Conservation (phyloP, 371 early-diverging fungal species). For the Syncephalastrum racemosum region DNA sequence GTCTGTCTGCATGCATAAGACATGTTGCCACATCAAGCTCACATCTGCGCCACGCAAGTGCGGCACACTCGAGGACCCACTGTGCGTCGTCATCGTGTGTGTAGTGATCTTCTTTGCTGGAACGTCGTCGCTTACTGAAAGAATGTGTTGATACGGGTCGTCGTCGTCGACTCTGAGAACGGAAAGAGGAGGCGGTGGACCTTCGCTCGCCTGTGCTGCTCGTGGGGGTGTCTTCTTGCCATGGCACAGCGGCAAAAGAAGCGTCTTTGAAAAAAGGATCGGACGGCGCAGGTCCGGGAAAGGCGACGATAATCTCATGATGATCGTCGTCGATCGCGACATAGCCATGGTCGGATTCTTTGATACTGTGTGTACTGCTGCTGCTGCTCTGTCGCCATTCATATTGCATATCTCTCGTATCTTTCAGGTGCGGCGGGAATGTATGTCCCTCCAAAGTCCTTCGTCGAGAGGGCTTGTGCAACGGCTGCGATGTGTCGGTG, state of each 20-base stretch:
- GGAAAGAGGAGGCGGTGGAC: no score
- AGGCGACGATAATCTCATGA: slow-evolving; percentile 35
- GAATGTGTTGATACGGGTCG: slow-evolving; percentile 3
- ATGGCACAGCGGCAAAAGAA: slow-evolving; percentile 30
- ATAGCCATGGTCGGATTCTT: slow-evolving; percentile 16
- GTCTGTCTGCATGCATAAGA: slow-evolving; percentile 34
- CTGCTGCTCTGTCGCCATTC: no score
- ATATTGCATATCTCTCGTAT: no score
- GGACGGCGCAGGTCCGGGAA: slow-evolving; percentile 32
- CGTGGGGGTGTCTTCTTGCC: slow-evolving; percentile 22
- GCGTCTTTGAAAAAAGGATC: slow-evolving; percentile 24
- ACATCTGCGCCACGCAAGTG: slow-evolving; percentile 37
- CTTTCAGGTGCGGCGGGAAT: no score
- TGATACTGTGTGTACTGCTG: no score
- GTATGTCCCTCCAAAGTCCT: no score
- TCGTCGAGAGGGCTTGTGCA: no score
- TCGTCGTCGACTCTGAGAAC: not conserved
- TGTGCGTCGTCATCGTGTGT: slow-evolving; percentile 15
- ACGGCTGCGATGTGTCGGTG: no score
- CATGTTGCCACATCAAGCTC: slow-evolving; percentile 41
- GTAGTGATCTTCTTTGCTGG: not conserved
- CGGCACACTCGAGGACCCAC: slow-evolving; percentile 39
- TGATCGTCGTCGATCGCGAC: slow-evolving; percentile 36
- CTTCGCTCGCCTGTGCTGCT: not conserved
- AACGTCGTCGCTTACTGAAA: not conserved